Conservation (phyloP, 2,329 filamentous ascomycete species). For the Fusarium multiceps region DNA sequence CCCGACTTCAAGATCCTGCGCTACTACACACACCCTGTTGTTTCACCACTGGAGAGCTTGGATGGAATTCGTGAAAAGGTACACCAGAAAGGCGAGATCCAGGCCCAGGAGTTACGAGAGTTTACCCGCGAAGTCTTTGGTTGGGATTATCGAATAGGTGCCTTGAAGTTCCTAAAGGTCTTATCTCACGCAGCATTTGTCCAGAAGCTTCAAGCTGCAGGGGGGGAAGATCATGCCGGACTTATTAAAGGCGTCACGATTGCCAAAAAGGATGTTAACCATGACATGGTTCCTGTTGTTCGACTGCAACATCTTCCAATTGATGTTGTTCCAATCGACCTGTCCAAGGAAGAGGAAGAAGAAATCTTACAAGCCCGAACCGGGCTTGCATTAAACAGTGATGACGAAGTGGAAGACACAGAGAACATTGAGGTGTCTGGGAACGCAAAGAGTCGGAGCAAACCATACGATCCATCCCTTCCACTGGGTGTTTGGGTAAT, state of each 20-base stretch:
- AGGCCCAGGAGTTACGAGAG: constrained; percentile 68
- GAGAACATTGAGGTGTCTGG: constrained; percentile 33
- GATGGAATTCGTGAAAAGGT: constrained; percentile 45
- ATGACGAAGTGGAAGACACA: constrained; percentile 69
- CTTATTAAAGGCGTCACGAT: constrained; percentile 75
- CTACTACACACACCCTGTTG: constrained; percentile 88
- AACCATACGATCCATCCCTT: constrained; percentile 71
- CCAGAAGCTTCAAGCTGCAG: constrained; percentile 59
- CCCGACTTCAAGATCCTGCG: constrained; percentile 82
- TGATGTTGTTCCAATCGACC: constrained; percentile 80
- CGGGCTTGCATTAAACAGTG: constrained; percentile 71
- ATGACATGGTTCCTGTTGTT: constrained; percentile 80
- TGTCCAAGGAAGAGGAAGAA: constrained; percentile 77
- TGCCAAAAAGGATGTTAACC: constrained; percentile 75
- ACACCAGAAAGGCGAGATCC: constrained; percentile 40
- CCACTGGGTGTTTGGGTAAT: constrained; percentile 58
- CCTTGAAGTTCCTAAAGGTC: constrained; percentile 84
- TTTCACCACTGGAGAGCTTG: constrained; percentile 71
- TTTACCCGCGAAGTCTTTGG: constrained; percentile 86
- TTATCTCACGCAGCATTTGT: constrained; percentile 81
- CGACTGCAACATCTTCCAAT: constrained; percentile 82
- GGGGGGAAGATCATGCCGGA: constrained; percentile 51
- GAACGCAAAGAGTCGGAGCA: constrained; percentile 5
- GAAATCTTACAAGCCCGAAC: constrained; percentile 62
- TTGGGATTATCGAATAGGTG: constrained; percentile 82